These are phyloP conservation scores for Fusarium dlaminii DNA, from an alignment of 2,329 filamentous ascomycete genomes.

Conservation along the genomic window DNA sequence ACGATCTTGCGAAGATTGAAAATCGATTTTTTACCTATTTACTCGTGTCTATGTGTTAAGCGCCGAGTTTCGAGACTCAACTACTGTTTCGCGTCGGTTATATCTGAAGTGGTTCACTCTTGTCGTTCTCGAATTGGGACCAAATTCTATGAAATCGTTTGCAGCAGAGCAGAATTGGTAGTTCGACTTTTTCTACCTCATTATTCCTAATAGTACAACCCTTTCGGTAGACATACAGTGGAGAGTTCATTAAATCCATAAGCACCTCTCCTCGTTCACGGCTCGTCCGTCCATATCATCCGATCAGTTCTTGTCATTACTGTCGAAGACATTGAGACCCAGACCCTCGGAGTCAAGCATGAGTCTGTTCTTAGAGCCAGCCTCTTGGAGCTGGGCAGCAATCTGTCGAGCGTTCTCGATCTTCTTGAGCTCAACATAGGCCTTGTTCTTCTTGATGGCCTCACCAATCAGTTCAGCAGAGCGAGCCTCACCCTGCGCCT, in stretches of 20 bases:
- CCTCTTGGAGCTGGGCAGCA: slow-evolving; percentile 86
- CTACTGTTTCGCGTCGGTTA: neutral
- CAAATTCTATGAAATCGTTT: neutral
- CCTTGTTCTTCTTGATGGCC: slow-evolving; percentile 98
- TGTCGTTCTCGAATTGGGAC: neutral
- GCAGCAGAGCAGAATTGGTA: slow-evolving; percentile 38
- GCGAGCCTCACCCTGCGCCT: slow-evolving; percentile 97
- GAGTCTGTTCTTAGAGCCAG: slow-evolving; percentile 88
- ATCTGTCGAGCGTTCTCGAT: slow-evolving; percentile 96
- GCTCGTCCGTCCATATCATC: neutral
- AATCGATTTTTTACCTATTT: neutral
- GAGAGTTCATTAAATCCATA: slow-evolving; percentile 51
- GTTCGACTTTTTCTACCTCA: slow-evolving; percentile 33
- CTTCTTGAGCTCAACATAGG: slow-evolving; percentile 96
- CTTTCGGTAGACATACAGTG: slow-evolving; percentile 55
- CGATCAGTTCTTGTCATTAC: slow-evolving; percentile 52
- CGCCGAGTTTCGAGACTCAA: neutral
- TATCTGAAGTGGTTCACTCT: neutral
- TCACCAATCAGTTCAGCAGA: slow-evolving; percentile 98
- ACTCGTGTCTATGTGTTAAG: neutral
- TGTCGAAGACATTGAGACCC: slow-evolving; percentile 84
- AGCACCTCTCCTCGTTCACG: slow-evolving; percentile 8
- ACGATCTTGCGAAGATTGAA: neutral
- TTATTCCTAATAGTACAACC: slow-evolving; percentile 46
- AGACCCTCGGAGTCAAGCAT: slow-evolving; percentile 92